Base-by-base conservation (phyloP, 345 rosid genomes). In the Populus pruinosa region DNA sequence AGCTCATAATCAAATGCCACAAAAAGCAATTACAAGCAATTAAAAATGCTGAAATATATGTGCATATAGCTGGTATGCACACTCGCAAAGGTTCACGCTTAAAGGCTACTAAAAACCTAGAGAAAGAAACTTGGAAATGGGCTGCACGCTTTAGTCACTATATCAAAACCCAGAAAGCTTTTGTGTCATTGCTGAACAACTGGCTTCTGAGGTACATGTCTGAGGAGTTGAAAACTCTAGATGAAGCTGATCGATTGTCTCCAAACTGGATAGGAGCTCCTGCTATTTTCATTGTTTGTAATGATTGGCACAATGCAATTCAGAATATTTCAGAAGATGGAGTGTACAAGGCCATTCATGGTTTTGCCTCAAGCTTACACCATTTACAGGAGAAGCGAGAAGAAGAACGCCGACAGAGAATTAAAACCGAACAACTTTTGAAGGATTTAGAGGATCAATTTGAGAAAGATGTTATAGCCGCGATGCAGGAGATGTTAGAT, bases 171-270 rank as follows among this genome's bases (percentile, higher is more conserved):
- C 82, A 81, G 0, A 84, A 78, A 75, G 53, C 69, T 68, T 87
- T 84, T 39, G 77, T 77, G 62, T 56, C 67, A 31, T 44, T 70
- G 56, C 71, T 87, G 66, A 84, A 87, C 72, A 78, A 77, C 73
- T 83, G 90, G 88, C 87, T 87, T 10, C 64, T 35, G 67, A 71
- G 78, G 74, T 82, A 75, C 79, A 71, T 84, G 31, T 41, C 65
- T 67, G 82, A 80, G 36, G 84, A 78, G 0, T 77, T 73, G n/a
- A 81, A 63, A 61, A 77, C 71, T 12, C 27, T 36, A n/a, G 72
- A 66, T 25, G 70, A 73, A 75, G 65, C 8, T 21, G 59, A 41
- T 13, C 77, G 74, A 14, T 65, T 71, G 20, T 79, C 82, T 66
- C 82, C 80, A 33, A 55, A 77, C 36, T 55, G 66, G 38, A 73